These are phyloP conservation scores for Chalciporus sp. DNA, from an alignment of 1,284 basidiomycete genomes.

Conservation along the genomic window DNA sequence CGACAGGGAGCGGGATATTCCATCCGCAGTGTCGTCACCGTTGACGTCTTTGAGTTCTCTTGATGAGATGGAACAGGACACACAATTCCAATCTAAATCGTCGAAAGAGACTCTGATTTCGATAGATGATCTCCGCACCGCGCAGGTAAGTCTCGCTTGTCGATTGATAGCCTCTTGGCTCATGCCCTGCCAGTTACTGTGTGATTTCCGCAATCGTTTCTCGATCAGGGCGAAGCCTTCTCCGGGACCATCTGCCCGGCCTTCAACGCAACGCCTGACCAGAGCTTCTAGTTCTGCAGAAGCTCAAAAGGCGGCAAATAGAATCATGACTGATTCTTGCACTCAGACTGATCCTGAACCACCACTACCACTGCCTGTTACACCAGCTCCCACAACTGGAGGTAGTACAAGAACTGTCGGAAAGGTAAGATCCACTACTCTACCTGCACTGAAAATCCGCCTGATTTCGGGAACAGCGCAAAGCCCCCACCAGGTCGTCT, in stretches of 20 bases:
- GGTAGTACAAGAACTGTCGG: constrained; percentile 19
- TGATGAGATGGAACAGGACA: constrained; percentile 57
- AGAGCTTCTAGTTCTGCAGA: not conserved
- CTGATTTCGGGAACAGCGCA: constrained; percentile 27
- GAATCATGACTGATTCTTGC: constrained; percentile 22
- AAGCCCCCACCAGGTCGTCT: constrained; percentile 27
- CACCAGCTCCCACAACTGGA: constrained; percentile 14
- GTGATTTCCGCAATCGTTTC: constrained; percentile 28
- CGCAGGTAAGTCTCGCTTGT: constrained; percentile 35
- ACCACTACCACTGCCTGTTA: constrained; percentile 2
- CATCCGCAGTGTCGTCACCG: constrained; percentile 65
- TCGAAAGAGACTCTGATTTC: constrained; percentile 30
- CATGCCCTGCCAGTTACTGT: constrained; percentile 28
- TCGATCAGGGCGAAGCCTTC: constrained; percentile 8
- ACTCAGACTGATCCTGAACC: constrained; percentile 31
- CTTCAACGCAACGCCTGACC: not conserved
- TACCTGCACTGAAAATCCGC: not conserved
- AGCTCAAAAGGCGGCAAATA: constrained; percentile 7
- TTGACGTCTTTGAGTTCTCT: constrained; percentile 75
- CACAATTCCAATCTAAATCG: constrained; percentile 15
- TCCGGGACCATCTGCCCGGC: not conserved
- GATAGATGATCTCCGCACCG: constrained; percentile 43
- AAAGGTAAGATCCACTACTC: constrained; percentile 17
- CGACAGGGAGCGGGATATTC: constrained; percentile 42
- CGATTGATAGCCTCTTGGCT: constrained; percentile 7